These are phyloP conservation scores for Puccinia hordei DNA, from an alignment of 1,284 basidiomycete species.

Conservation along the genomic window DNA sequence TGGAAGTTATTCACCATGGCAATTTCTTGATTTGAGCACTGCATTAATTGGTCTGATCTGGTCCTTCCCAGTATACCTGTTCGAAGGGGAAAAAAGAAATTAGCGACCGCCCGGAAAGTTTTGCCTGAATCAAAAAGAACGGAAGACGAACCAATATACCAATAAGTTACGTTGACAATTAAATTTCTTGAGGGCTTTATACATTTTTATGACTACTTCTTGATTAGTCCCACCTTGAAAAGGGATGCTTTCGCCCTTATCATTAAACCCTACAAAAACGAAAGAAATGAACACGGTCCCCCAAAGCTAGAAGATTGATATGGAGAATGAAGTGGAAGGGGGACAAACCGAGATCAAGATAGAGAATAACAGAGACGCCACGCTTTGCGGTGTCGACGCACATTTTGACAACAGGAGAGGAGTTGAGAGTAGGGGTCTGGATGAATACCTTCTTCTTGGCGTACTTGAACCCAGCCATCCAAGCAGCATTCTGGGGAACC, in stretches of 20 bases:
- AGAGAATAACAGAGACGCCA: slow-evolving; percentile 70
- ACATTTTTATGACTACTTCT: slow-evolving; percentile 71
- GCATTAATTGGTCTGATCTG: slow-evolving; percentile 73
- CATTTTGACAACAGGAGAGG: slow-evolving; percentile 69
- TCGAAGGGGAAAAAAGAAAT: background rate
- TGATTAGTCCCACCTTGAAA: slow-evolving; percentile 80
- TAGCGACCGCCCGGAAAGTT: background rate
- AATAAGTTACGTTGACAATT: slow-evolving; percentile 66
- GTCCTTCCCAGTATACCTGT: slow-evolving; percentile 67
- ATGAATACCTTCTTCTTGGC: slow-evolving; percentile 73
- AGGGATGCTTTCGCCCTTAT: slow-evolving; percentile 69
- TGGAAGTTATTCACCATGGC: slow-evolving; percentile 62
- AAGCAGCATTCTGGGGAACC: slow-evolving; percentile 74
- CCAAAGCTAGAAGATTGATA: background rate
- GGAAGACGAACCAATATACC: slow-evolving; percentile 67
- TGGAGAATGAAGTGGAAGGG: background rate
- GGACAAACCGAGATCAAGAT: slow-evolving; percentile 66
- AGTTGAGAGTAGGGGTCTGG: slow-evolving; percentile 76
- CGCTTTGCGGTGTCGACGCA: slow-evolving; percentile 69
- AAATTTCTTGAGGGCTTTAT: slow-evolving; percentile 64
- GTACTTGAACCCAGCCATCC: slow-evolving; percentile 72
- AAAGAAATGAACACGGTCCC: background rate
- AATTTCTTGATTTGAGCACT: slow-evolving; percentile 73
- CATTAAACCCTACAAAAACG: slow-evolving; percentile 58
- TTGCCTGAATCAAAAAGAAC: slow-evolving; percentile 10